phyloP scores from a whole-genome alignment of 1,139 yeast species.

The Arxiozyma heterogenica region DNA sequence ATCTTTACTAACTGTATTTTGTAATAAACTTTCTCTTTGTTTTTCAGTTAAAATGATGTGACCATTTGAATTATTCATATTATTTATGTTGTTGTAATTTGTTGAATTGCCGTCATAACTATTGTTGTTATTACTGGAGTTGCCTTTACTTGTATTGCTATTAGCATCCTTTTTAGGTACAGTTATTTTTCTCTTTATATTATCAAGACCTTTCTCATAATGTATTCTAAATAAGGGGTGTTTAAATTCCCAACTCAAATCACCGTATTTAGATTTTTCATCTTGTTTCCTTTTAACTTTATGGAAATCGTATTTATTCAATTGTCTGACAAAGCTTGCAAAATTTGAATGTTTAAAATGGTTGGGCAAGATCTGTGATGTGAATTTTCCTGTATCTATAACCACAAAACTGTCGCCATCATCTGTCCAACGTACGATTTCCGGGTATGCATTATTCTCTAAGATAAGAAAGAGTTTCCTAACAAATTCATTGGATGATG shows the following conservation, averaged over 20 bases:
- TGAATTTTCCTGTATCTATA: conserved; percentile 79
- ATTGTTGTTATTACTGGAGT: background rate
- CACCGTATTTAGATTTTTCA: conserved; percentile 66
- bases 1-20: conserved; percentile 21
- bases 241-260: conserved; percentile 87
- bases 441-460: conserved; percentile 64
- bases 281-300: conserved; percentile 50
- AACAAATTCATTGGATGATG: conserved; percentile 58
- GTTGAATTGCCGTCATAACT: background rate
- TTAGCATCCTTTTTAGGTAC: conserved; percentile 36
- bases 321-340: conserved; percentile 88
- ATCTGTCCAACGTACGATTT: conserved; percentile 76
- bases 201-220: conserved; percentile 26
- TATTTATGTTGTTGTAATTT: background rate
- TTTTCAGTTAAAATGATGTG: background rate
- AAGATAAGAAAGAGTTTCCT: conserved; percentile 74
- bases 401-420: conserved; percentile 82
- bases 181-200: conserved; percentile 40
- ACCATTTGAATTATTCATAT: background rate
- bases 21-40: conserved; percentile 9
- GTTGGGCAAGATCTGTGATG: conserved; percentile 72
- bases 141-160: too few relatives aligned
- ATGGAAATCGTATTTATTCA: conserved; percentile 98
- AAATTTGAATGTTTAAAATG: conserved; percentile 92
- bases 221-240: conserved; percentile 79